These are phyloP conservation scores for Puya raimondii DNA, from an alignment of 176 grass and related monocot species.

Conservation along the genomic window DNA sequence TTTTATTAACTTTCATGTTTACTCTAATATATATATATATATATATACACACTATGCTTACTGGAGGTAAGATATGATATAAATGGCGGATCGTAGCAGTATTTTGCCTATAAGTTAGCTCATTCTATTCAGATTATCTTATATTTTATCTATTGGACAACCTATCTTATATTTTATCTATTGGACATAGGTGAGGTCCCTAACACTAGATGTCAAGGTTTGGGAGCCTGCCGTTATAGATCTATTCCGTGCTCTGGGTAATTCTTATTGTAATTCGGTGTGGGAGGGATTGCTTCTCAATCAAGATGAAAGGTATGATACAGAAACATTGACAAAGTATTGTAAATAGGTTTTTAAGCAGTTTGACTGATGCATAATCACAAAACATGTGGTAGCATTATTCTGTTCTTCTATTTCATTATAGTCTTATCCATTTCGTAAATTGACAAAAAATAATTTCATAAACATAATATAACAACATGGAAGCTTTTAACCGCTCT, in stretches of 20 bases:
- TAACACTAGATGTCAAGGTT: constrained; percentile 88
- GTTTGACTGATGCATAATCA: background rate
- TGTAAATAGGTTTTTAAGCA: background rate
- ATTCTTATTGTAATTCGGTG: constrained; percentile 81
- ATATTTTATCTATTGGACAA: background rate
- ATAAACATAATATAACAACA: background rate
- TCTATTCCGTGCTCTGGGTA: constrained; percentile 79
- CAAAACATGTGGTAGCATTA: background rate
- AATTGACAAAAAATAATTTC: too few species aligned
- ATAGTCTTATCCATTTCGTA: too few species aligned
- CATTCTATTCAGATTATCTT: background rate
- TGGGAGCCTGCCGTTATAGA: constrained; percentile 87
- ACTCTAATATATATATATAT: too few species aligned
- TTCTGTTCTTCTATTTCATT: too few species aligned
- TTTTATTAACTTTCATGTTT: background rate
- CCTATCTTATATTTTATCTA: background rate
- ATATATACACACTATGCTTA: background rate
- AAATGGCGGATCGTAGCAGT: background rate
- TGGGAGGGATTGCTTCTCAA: constrained; percentile 85
- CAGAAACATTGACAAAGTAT: background rate
- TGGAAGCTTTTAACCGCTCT: background rate
- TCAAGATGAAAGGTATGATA: constrained; percentile 57
- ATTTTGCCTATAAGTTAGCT: background rate
- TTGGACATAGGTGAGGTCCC: constrained; percentile 71
- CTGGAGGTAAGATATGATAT: background rate